phyloP scores from a whole-genome alignment of 1,284 basidiomycete species.

The Coniophora puteana region DNA sequence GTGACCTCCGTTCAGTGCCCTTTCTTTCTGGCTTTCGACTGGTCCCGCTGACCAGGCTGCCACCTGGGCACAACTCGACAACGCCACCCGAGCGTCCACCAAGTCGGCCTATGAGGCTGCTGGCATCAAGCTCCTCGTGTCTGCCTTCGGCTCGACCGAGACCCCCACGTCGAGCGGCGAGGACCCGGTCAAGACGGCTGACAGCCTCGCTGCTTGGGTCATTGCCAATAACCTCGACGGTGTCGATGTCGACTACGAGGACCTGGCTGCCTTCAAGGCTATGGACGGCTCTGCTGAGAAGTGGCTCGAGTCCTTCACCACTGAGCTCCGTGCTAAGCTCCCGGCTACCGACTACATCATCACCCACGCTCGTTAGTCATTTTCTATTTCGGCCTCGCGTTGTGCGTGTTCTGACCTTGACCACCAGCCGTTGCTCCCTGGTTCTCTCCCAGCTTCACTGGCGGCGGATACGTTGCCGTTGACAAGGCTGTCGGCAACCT shows the following conservation, averaged over 20 bases:
- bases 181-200: constrained; percentile 37
- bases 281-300: constrained; percentile 35
- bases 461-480: neutral
- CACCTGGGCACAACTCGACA: constrained; percentile 39
- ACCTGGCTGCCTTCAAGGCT: constrained; percentile 42
- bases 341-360: constrained; percentile 35
- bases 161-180: constrained; percentile 41
- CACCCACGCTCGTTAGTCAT: constrained; percentile 34
- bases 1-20: constrained; percentile 28
- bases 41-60: constrained; percentile 51
- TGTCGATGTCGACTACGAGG: constrained; percentile 60
- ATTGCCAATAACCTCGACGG: constrained; percentile 50
- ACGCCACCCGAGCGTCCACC: constrained; percentile 36
- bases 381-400: neutral
- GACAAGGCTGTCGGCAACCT: too few relatives aligned
- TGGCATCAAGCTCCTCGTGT: constrained; percentile 55
- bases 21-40: constrained; percentile 45
- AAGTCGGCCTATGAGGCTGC: constrained; percentile 49
- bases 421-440: constrained; percentile 24
- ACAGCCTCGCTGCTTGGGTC: constrained; percentile 47
- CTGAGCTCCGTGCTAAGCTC: constrained; percentile 30
- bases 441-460: neutral
- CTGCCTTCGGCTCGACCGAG: constrained; percentile 46
- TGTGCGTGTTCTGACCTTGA: constrained; percentile 8
- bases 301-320: constrained; percentile 43